Evolutionary conservation across 305 asterid genomes (phyloP).

Genomic region (Fraxinus angustifolia): DNA sequence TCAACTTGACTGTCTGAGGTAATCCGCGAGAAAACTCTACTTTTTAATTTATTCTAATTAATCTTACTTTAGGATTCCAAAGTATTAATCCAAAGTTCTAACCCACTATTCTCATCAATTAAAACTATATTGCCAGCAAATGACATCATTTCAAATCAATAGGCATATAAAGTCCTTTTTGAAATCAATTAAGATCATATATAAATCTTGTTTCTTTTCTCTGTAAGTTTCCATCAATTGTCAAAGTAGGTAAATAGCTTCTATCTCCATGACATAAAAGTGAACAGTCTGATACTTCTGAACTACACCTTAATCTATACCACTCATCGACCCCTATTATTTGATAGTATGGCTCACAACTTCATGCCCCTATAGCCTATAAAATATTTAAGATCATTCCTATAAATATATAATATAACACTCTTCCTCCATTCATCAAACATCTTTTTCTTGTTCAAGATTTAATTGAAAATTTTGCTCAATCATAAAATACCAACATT

Average conservation of each 20-base stretch:
- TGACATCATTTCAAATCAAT: neutral
- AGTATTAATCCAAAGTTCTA: neutral
- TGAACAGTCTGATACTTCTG: neutral
- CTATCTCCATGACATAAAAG: neutral
- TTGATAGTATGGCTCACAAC: neutral
- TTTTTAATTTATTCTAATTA: neutral
- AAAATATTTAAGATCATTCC: neutral
- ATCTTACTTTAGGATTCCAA: neutral
- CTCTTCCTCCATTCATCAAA: neutral
- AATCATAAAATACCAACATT: neutral
- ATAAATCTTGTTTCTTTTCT: neutral
- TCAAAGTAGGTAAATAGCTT: neutral
- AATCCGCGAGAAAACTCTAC: neutral
- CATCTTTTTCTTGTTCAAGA: neutral
- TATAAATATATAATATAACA: neutral
- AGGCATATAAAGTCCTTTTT: neutral
- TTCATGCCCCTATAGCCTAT: neutral
- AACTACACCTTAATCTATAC: neutral
- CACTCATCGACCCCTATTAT: neutral
- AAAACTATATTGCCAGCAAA: neutral
- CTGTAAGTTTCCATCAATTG: neutral
- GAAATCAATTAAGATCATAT: neutral
- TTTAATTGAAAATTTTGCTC: neutral
- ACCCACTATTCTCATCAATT: neutral
- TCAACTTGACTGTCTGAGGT: neutral